phyloP scores from a whole-genome alignment of 805 yeast species.

The Monosporozyma servazzii region DNA sequence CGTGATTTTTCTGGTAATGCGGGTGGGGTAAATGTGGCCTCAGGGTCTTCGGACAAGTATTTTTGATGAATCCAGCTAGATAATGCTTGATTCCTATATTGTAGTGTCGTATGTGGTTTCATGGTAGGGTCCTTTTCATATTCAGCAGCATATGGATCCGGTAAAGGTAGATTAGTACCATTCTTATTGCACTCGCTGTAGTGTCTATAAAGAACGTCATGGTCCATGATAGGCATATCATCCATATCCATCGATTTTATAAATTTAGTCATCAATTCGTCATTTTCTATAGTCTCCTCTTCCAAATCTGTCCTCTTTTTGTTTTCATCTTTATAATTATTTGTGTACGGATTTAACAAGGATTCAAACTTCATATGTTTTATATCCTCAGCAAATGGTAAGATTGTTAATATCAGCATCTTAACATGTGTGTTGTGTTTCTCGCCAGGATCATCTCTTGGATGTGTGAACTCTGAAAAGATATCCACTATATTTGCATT shows the following conservation, averaged over 20 bases:
- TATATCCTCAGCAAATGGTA: conserved; percentile 74
- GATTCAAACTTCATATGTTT: conserved; percentile 46
- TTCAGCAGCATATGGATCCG: background rate
- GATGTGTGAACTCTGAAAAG: background rate
- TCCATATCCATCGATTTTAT: conserved; percentile 39
- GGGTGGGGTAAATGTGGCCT: conserved; percentile 20
- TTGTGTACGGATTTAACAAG: conserved; percentile 30
- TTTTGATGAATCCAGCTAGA: conserved; percentile 21
- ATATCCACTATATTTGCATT: background rate
- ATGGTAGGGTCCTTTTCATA: conserved; percentile 12
- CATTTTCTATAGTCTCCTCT: conserved; percentile 29
- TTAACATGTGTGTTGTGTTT: conserved; percentile 16
- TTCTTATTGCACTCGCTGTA: conserved; percentile 8
- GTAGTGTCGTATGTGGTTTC: conserved; percentile 27
- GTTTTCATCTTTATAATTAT: conserved; percentile 24
- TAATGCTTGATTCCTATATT: conserved; percentile 21
- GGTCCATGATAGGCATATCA: conserved; percentile 8
- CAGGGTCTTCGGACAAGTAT: conserved; percentile 8
- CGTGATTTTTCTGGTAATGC: conserved; percentile 5
- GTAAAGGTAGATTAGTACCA: conserved; percentile 13
- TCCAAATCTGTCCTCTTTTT: conserved; percentile 11
- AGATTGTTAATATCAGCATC: conserved; percentile 41
- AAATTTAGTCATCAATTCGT: conserved; percentile 37
- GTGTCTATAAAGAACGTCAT: conserved; percentile 17
- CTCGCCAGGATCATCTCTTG: conserved; percentile 3